Base-by-base conservation (phyloP, 257 asterid species). In the Primulina eburnea region DNA sequence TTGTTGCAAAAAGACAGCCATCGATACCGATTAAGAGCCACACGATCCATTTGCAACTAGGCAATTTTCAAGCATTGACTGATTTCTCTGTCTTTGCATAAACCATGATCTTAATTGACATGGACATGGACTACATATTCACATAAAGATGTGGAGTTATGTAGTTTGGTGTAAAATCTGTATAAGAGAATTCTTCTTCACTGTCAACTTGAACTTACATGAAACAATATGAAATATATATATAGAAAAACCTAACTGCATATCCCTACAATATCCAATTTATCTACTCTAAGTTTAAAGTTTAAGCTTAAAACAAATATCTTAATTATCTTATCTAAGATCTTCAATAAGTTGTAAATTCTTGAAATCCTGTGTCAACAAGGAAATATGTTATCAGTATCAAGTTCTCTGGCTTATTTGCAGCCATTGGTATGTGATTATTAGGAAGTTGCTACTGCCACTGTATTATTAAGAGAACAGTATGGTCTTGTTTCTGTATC, bases 401-500 rank as follows among this genome's bases (percentile, higher is more conserved):
- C 38, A 14, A 12, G 67, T 65, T 76, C 62, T 68, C 69, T 52
- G 14, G 24, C 61, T 32, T 34, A 18, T 43, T 3, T 43, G 10
- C 65, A 26, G 29, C 65, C 53, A 35, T 57, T 24, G 26, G 35
- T 28, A 47, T 33, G 16, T 37, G 21, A 20, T 8, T 52, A 6
- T 57, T 52, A 64, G 65, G 47, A 58, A 71, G 73, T 71, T 37
- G 21, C 43, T 34, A 1, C 43, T 14, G 52, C 37, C 65, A 16
- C 34, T 29, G 43, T 58, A 64, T 68, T 72, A 65, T 69, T 6
- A 14, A n/a, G 67, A 33, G 24, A 62, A 37, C 55, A 53, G 3
- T 10, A 20, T 34, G 47, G 58, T 37, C 59, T 16, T 60, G n/a
- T 59, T 61, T 61, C 3, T 61, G 2, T 9, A 43, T 74, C 52